Percentiles rank a stretch among this genome's conserved stretches.
Conservation (phyloP, 768 basidiomycete genomes). For the Epithele typhae region DNA sequence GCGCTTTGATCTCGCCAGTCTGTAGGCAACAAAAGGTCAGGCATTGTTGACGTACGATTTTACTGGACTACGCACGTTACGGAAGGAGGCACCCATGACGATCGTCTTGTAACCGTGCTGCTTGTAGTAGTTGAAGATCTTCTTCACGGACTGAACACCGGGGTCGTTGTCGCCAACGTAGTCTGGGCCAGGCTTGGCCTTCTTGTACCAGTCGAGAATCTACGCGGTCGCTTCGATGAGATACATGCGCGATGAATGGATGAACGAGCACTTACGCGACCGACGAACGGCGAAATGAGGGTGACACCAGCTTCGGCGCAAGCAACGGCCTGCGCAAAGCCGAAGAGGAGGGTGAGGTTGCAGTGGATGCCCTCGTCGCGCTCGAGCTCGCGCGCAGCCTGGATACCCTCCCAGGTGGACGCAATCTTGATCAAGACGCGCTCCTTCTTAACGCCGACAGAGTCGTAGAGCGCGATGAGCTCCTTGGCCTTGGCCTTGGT, state of each 20-base stretch:
- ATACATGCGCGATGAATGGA: slow-evolving; percentile 8
- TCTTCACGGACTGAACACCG: slow-evolving; percentile 92
- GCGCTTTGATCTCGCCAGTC: slow-evolving; percentile 88
- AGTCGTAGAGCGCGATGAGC: slow-evolving; percentile 91
- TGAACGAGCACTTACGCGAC: slow-evolving; percentile 60
- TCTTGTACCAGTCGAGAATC: slow-evolving; percentile 99
- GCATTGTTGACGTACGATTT: not conserved
- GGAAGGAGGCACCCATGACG: slow-evolving; percentile 99
- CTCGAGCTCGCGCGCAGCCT: slow-evolving; percentile 96
- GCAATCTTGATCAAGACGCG: slow-evolving; percentile 99
- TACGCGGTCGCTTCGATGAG: slow-evolving; percentile 24
- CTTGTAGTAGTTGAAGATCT: slow-evolving; percentile 99
- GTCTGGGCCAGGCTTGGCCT: slow-evolving; percentile 69
- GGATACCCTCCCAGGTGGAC: slow-evolving; percentile 99
- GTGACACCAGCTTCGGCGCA: slow-evolving; percentile 98
- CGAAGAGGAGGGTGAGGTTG: slow-evolving; percentile 98
- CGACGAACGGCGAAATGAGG: slow-evolving; percentile 98
- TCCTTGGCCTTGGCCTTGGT: slow-evolving; percentile 90
- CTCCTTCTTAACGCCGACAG: slow-evolving; percentile 89
- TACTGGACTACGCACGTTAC: slow-evolving; percentile 62
- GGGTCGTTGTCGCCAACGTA: slow-evolving; percentile 93
- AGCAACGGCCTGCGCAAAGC: slow-evolving; percentile 97
- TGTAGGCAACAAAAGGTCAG: slow-evolving; percentile 27
- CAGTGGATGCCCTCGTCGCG: slow-evolving; percentile 92
- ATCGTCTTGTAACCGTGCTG: slow-evolving; percentile 98